Evolutionary conservation across 176 grass and related monocot genomes (phyloP), one percentile per base, ranked within the genome.

Genomic region (Oryza nivara): DNA sequence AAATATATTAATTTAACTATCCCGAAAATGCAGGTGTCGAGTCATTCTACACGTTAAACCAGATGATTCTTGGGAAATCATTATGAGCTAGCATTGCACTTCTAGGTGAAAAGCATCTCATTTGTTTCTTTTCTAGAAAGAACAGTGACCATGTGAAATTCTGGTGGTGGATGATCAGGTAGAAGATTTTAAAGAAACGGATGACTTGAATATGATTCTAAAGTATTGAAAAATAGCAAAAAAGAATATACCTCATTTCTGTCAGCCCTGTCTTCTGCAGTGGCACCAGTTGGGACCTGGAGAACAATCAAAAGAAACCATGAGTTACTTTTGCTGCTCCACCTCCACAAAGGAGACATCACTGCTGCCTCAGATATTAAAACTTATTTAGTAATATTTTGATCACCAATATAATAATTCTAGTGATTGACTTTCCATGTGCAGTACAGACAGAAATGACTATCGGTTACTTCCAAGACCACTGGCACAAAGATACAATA

Each of bases 251-350:
- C 93, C 93, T 99, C 89, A 45, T 78, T 77, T 75, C 43, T 58
- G 68, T 86, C 83, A 51, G 80, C 41, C 35, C 76, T 88, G 23
- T 90, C 83, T 81, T 92, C 83, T 77, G 91, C 75, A 43, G 96
- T 77, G 64, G 81, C 81, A 78, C 86, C 93, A 90, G 91, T 90
- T 69, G 96, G 96, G 32, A 99, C 93, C 96, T 99, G 69, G 84
- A 94, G 88, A 81, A 86, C 46, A 12, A 92, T 76, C 43, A 80
- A 75, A 68, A 80, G 47, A 83, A 82, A 20, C 66, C 20, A 20
- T 64, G 52, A 74, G 4, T 66, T 68, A 68, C n/a, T 68, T 63
- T 80, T 90, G 25, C 13, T 83, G 12, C 48, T 68, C n/a, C n/a
- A 34, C 9, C 48, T 68, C n/a, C n/a, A 34, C 8, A 15, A 73